Evolutionary conservation across 2,329 filamentous ascomycete species (phyloP).

Genomic region (Hypoxylon rubiginosum): DNA sequence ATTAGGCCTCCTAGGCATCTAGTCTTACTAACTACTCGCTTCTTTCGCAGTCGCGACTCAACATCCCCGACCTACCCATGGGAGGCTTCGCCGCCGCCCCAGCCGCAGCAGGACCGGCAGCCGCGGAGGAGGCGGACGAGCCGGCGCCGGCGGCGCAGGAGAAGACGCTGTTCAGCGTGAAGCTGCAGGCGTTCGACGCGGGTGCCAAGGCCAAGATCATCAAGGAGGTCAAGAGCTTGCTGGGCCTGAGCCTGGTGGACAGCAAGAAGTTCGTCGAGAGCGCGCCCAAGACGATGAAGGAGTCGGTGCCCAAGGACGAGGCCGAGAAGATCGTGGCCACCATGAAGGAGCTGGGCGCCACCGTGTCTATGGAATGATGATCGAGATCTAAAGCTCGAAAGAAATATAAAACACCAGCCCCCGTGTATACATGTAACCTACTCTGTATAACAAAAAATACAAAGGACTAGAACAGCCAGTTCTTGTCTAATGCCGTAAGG

Average conservation of each 20-base stretch:
- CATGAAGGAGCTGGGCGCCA: slow-evolving; percentile 92
- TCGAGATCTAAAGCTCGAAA: slow-evolving; percentile 21
- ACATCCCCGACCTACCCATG: slow-evolving; percentile 97
- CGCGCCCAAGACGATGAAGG: slow-evolving; percentile 98
- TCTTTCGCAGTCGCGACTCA: slow-evolving; percentile 81
- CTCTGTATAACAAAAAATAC: slow-evolving; percentile 50
- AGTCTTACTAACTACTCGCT: slow-evolving; percentile 32
- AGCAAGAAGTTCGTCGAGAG: slow-evolving; percentile 99
- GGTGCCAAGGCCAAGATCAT: slow-evolving; percentile 97
- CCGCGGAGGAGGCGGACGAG: slow-evolving; percentile 86
- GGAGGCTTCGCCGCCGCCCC: slow-evolving; percentile 86
- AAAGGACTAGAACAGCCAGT: slow-evolving; percentile 10
- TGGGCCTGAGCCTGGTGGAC: slow-evolving; percentile 96
- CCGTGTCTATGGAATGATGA: slow-evolving; percentile 85
- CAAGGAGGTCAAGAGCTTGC: slow-evolving; percentile 98
- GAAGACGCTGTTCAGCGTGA: slow-evolving; percentile 97
- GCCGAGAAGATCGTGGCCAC: slow-evolving; percentile 97
- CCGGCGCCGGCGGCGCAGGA: slow-evolving; percentile 91
- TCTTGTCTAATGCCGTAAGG: background rate
- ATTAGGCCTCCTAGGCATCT: slow-evolving; percentile 9
- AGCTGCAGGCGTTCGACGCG: slow-evolving; percentile 91
- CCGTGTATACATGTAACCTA: slow-evolving; percentile 52
- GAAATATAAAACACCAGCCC: background rate
- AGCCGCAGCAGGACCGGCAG: slow-evolving; percentile 71
- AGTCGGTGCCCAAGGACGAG: slow-evolving; percentile 98